Base-by-base conservation (phyloP, 192 early-diverging fungal species). In the Coemansia sp. region DNA sequence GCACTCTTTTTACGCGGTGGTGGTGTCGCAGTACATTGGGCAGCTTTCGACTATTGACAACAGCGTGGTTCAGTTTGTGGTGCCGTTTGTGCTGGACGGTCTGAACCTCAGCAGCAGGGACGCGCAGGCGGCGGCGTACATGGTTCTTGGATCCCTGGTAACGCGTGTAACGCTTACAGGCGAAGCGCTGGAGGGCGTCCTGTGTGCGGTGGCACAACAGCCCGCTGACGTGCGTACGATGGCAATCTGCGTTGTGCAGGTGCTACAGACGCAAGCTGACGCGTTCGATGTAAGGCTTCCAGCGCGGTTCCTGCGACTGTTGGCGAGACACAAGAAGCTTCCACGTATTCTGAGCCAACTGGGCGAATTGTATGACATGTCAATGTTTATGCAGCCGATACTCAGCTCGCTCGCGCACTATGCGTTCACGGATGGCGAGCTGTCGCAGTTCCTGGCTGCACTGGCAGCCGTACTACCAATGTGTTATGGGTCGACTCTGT, bases 1-100 rank as follows among this genome's bases (percentile, higher is more conserved):
- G 68, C 71, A 65, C 54, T 64, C 71, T 53, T 71, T 74, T 63
- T 78, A 72, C 50, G 67, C 67, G 15, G 53, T 53, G 61, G n/a
- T 80, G 5, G 55, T 68, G 34, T 65, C 72, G 40, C 70, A 78
- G 67, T 74, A 72, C 44, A 61, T 73, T 35, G 64, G 60, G 10
- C 44, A 64, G 33, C 60, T 82, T 41, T 11, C 56, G 36, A 29
- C 27, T 9, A 56, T 80, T 27, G 64, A 67, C 35, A 61, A 63
- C 29, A 24, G 48, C 7, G 50, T 65, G 2, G 33, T 81, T 24
- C 71, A 81, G 68, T 83, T 83, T 60, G 58, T 75, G 26, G 43
- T 73, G 41, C 74, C 67, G 2, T 58, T 37, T 55, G 63, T 82
- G 5, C 37, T 74, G 21, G 64, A 70, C 29, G 70, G 80, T 1